phyloP scores from a whole-genome alignment of 371 early-diverging fungal genomes.

The Apophysomyces sp. region DNA sequence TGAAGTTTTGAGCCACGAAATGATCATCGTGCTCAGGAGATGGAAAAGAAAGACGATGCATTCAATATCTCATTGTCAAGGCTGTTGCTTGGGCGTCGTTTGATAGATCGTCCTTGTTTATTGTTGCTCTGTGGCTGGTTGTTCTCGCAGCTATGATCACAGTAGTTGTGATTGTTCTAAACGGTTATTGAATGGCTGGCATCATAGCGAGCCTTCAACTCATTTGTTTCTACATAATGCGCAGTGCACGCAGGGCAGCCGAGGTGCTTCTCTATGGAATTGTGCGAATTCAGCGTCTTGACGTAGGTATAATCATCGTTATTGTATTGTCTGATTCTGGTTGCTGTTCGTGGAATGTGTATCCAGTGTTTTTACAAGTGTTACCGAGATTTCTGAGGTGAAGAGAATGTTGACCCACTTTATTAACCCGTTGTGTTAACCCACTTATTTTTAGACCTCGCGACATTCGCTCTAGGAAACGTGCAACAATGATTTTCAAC shows the following conservation, averaged over 20 bases:
- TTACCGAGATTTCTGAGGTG: too few species aligned
- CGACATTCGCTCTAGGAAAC: too few species aligned
- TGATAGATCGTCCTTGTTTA: neutral
- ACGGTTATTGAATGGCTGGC: neutral
- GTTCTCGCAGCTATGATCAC: neutral
- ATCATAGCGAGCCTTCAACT: conserved; percentile 1
- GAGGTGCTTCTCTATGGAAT: neutral
- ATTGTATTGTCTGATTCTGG: too few species aligned
- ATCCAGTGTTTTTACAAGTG: too few species aligned
- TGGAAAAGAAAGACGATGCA: conserved; percentile 13
- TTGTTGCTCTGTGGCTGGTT: neutral
- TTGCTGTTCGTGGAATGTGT: too few species aligned
- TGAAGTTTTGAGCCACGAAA: conserved; percentile 18
- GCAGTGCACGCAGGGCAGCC: neutral
- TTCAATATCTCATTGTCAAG: conserved; percentile 18
- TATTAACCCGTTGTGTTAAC: too few species aligned
- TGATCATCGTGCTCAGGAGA: conserved; percentile 17
- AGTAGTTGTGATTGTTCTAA: too few species aligned
- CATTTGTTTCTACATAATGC: neutral
- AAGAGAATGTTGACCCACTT: too few species aligned
- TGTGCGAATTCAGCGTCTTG: too few species aligned
- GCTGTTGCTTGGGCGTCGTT: conserved; percentile 14
- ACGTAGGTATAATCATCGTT: too few species aligned
- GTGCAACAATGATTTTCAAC: too few species aligned
- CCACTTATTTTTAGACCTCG: too few species aligned